Base-by-base conservation (phyloP, 148 eudicot genomes). In the Vaccinium myrtillus region DNA sequence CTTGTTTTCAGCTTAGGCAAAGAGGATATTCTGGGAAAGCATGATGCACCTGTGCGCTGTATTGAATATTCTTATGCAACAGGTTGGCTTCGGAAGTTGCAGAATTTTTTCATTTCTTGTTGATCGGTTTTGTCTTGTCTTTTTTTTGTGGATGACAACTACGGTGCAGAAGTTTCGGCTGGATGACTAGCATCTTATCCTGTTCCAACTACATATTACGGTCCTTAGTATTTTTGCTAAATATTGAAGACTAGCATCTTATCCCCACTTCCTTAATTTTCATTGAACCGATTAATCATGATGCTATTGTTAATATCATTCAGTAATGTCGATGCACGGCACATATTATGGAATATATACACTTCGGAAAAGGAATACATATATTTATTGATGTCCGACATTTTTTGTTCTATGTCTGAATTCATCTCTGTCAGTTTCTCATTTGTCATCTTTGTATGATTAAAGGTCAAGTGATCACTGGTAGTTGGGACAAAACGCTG, bases 401-500 rank as follows among this genome's bases (percentile, higher is more conserved):
- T 49, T 8, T 27, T 69, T 30, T 27, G 39, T 53, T 30, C 21
- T 51, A 2, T 53, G 18, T 51, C 4, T 18, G 3, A 25, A 69
- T 6, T 2, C 18, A 8, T 23, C 30, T 5, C 30, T 5, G 18
- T 49, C 19, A 71, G 10, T 82, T 19, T 19, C 84, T 50, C 36
- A 53, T 83, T 13, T 46, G 10, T 75, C 78, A 54, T 49, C 75
- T 77, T 11, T 83, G 46, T 96, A 86, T 70, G 82, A 46, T 69
- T 71, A 23, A 70, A 96, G 99, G 99, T 67, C 99, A 96, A 93
- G 95, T 95, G 13, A 93, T 96, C 73, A 93, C 98, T 69, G 99
- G 99, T 58, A 96, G 99, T 87, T 96, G 99, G 99, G 99, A 96
- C 89, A 96, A 94, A 90, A 93, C 98, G 76, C 80, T 96, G 46